Evolutionary conservation across 768 basidiomycete genomes (phyloP), one percentile per base, ranked within the genome.

Genomic region (Termitomyces sp.): DNA sequence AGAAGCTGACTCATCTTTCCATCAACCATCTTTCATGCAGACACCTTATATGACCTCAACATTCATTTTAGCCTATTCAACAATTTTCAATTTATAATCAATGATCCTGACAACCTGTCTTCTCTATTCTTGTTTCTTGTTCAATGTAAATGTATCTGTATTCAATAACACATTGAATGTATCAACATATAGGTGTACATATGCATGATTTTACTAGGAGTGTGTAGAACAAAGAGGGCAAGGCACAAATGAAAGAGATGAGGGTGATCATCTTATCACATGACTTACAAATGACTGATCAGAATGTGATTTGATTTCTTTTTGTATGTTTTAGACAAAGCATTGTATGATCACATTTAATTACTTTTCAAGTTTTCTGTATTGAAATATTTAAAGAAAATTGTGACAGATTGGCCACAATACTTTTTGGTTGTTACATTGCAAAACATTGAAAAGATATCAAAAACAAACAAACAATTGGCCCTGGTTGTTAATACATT

Each of bases 1-100:
- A 28, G 53, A 37, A 54, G 39, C 12, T 19, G 35, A 40, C 9
- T 16, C 56, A 6, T 37, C 57, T 11, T 58, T 41, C 10, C 57
- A 30, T 14, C 54, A 58, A n/a, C 43, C 52, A 12, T 56, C 60
- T 11, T 57, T 54, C 21, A 39, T 48, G 19, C 47, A 17, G 10
- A n/a, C 40, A 41, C 45, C 46, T n/a, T 21, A 19, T 47, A 40
- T 8, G 37, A 53, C 55, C 19, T 25, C 41, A 32, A 19, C 19
- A 8, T 41, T 42, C 47, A 51, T 25, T 14, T 5, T 7, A 16
- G 11, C 3, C 1, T 5, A 25, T 12, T 12, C 9, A 17, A 51
- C n/a, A 51, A 37, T 51, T 51, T 40, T 27, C 40, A 17, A 28
- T 19, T 3, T 51, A 51, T 19, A 39, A 3, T 25, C 1, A 17